These are phyloP conservation scores for Prunus mume DNA, from an alignment of 306 rosid genomes.

Conservation along the genomic window DNA sequence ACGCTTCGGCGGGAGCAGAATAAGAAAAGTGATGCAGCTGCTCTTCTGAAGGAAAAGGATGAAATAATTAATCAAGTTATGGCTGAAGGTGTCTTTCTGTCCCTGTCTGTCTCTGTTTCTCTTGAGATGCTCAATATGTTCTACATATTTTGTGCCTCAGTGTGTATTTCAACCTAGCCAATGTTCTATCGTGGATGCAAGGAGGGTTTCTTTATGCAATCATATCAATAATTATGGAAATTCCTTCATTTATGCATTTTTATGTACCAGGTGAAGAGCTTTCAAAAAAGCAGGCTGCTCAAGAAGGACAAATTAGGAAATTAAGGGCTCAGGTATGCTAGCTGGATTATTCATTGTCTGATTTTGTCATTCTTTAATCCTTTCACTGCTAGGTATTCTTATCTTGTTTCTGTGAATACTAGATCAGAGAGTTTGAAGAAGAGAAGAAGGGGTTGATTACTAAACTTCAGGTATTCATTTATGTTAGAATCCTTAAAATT, in stretches of 20 bases:
- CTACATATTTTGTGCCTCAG: background rate
- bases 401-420: conserved; percentile 56
- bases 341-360: conserved; percentile 21
- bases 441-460: conserved; percentile 94
- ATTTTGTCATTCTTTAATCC: conserved; percentile 19
- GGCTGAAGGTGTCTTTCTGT: conserved; percentile 80
- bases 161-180: background rate
- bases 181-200: background rate
- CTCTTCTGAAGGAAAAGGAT: conserved; percentile 96
- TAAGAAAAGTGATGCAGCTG: conserved; percentile 97
- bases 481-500: conserved; percentile 8
- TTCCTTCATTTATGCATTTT: conserved; percentile 10
- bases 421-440: conserved; percentile 99
- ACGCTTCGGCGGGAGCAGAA: conserved; percentile 90
- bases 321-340: conserved; percentile 82
- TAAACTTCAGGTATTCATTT: conserved; percentile 80
- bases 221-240: background rate
- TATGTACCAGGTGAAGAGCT: conserved; percentile 87
- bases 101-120: background rate
- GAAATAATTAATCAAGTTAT: conserved; percentile 98
- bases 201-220: background rate
- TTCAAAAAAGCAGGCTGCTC: conserved; percentile 98
- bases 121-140: background rate
- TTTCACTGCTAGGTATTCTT: conserved; percentile 18
- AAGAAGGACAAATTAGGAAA: conserved; percentile 86